These are phyloP conservation scores for Xerocomellus dryophilus DNA, from an alignment of 768 basidiomycete genomes.

Conservation along the genomic window DNA sequence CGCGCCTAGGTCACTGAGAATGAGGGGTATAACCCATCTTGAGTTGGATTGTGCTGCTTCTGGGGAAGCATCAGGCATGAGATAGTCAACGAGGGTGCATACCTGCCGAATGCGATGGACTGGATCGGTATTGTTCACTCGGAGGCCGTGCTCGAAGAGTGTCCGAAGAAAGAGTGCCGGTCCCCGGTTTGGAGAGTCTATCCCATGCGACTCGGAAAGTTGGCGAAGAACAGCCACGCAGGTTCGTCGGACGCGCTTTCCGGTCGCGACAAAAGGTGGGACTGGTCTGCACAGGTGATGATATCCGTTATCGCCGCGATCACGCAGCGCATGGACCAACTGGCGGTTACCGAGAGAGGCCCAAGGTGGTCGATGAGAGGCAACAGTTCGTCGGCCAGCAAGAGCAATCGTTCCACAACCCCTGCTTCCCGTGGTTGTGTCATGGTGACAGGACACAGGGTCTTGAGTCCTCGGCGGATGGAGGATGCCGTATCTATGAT, in stretches of 20 bases:
- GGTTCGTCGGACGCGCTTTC: conserved; percentile 41
- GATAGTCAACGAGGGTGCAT: conserved; percentile 52
- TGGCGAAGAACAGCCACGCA: too few relatives aligned
- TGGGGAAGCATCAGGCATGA: conserved; percentile 43
- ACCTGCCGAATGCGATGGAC: conserved; percentile 53
- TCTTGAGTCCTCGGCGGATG: conserved; percentile 51
- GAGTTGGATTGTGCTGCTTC: conserved; percentile 33
- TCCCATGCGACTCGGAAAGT: conserved; percentile 25
- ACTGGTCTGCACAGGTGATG: conserved; percentile 52
- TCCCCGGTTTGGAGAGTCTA: conserved; percentile 34
- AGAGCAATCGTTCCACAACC: conserved; percentile 54
- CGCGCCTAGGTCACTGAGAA: too few relatives aligned
- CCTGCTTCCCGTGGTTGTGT: conserved; percentile 37
- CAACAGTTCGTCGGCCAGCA: conserved; percentile 54
- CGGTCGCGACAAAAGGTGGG: conserved; percentile 25
- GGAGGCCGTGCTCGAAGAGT: conserved; percentile 50
- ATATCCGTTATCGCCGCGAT: conserved; percentile 48
- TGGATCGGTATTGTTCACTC: conserved; percentile 48
- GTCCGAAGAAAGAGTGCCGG: conserved; percentile 54
- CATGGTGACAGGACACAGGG: conserved; percentile 45
- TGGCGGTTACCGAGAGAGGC: conserved; percentile 42
- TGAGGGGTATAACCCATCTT: too few relatives aligned
- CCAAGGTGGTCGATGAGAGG: conserved; percentile 46
- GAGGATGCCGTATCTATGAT: conserved; percentile 51
- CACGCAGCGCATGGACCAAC: conserved; percentile 46